These are phyloP conservation scores for Pisolithus albus DNA, from an alignment of 768 basidiomycete genomes.

Conservation along the genomic window DNA sequence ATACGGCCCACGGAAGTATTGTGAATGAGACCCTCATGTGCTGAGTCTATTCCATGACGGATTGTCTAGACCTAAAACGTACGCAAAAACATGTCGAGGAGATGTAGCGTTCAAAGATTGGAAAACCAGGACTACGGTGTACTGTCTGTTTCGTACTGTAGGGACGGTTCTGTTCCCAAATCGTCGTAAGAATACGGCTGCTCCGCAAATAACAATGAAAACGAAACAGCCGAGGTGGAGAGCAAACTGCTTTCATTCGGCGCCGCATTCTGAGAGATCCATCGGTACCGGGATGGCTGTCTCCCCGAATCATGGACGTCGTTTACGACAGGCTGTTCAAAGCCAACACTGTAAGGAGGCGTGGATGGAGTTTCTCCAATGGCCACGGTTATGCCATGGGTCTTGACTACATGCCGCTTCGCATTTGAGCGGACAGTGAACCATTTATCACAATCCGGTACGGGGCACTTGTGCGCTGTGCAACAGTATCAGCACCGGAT, in stretches of 20 bases:
- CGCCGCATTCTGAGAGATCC: conserved; percentile 36
- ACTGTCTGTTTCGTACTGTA: background rate
- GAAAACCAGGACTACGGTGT: background rate
- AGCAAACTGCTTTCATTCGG: conserved; percentile 24
- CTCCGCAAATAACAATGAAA: background rate
- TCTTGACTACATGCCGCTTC: conserved; percentile 63
- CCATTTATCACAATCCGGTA: conserved; percentile 53
- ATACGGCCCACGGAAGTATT: conserved; percentile 32
- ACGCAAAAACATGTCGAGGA: background rate
- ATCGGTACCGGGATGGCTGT: conserved; percentile 32
- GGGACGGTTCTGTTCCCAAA: background rate
- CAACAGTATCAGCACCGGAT: conserved; percentile 4
- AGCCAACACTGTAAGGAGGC: conserved; percentile 33
- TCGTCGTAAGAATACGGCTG: background rate
- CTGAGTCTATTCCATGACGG: background rate
- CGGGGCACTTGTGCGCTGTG: conserved; percentile 40
- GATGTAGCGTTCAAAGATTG: background rate
- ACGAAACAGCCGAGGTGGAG: conserved; percentile 1
- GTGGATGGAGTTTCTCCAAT: conserved; percentile 11
- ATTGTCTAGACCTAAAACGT: background rate
- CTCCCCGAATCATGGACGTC: conserved; percentile 35
- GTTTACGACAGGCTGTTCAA: conserved; percentile 40
- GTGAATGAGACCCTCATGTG: background rate
- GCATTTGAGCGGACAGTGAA: conserved; percentile 81
- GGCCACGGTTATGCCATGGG: conserved; percentile 49